These are phyloP conservation scores for Globisporangium nunn DNA, from an alignment of 352 stramenopile species.

Conservation along the genomic window DNA sequence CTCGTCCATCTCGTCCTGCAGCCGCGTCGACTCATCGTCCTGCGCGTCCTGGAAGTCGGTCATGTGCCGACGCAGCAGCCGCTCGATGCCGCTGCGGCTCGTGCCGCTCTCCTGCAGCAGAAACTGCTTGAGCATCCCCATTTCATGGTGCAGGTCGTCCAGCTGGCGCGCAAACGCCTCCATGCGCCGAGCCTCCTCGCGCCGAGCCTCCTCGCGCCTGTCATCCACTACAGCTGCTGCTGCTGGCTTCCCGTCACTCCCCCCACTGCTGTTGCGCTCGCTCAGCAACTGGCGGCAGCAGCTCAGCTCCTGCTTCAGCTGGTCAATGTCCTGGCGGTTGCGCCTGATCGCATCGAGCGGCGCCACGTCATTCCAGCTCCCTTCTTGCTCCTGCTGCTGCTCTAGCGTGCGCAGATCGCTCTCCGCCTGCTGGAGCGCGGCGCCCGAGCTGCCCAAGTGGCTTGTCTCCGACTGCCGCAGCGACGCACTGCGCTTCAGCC, in stretches of 20 bases:
- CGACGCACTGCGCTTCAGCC: constrained; percentile 30
- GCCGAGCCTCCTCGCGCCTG: not conserved
- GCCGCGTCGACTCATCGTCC: constrained; percentile 38
- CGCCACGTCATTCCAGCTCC: not conserved
- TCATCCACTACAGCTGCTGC: not conserved
- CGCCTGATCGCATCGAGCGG: constrained; percentile 8
- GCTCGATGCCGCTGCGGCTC: constrained; percentile 40
- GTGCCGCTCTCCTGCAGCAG: constrained; percentile 40
- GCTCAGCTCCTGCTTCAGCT: constrained; percentile 19
- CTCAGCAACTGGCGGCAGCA: constrained; percentile 13
- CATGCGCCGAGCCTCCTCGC: not conserved
- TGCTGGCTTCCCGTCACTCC: constrained; percentile 6
- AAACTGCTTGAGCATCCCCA: constrained; percentile 46
- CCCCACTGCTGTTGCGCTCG: constrained; percentile 5
- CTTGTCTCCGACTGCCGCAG: constrained; percentile 28
- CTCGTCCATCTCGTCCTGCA: constrained; percentile 58
- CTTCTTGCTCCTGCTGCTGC: constrained; percentile 15
- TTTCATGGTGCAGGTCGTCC: constrained; percentile 35
- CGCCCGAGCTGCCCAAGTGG: constrained; percentile 5
- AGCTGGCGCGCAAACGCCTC: constrained; percentile 35
- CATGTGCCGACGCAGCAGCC: constrained; percentile 43
- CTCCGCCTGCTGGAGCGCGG: constrained; percentile 29
- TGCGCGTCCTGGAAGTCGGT: constrained; percentile 37
- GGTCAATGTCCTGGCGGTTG: constrained; percentile 18
- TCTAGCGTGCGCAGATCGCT: constrained; percentile 33